Evolutionary conservation across 495 filamentous ascomycete species (phyloP).

Genomic region (Mytilinidion resinicola): DNA sequence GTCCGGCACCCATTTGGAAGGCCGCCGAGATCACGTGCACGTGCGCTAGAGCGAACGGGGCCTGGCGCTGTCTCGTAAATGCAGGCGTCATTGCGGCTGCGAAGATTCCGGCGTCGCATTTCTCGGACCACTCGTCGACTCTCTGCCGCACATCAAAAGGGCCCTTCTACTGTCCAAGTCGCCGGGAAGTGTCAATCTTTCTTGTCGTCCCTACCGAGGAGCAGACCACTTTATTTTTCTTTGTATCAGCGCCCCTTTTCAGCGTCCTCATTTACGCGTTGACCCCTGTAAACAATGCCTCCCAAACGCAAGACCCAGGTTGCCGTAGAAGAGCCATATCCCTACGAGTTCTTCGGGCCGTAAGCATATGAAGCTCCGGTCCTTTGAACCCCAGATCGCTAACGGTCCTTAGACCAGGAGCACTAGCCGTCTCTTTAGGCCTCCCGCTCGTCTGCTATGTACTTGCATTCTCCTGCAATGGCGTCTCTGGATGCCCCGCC

Average conservation of each 20-base stretch:
- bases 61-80: too few relatives aligned
- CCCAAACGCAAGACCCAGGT: conserved; percentile 23
- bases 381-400: conserved; percentile 7
- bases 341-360: conserved; percentile 86
- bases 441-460: conserved; percentile 70
- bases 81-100: too few relatives aligned
- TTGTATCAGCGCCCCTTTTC: neutral
- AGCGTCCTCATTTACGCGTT: neutral
- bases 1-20: too few relatives aligned
- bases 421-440: conserved; percentile 64
- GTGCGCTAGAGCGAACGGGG: too few relatives aligned
- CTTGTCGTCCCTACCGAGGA: neutral
- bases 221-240: neutral
- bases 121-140: too few relatives aligned
- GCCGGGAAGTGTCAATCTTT: too few relatives aligned
- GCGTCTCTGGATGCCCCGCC: conserved; percentile 82
- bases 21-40: too few relatives aligned
- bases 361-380: conserved; percentile 43
- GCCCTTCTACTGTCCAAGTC: too few relatives aligned
- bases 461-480: conserved; percentile 83
- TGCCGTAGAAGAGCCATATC: conserved; percentile 31
- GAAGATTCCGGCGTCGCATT: too few relatives aligned
- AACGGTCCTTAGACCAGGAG: conserved; percentile 57
- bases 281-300: conserved; percentile 7
- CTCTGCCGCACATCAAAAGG: too few relatives aligned